Evolutionary conservation across 2,329 filamentous ascomycete genomes (phyloP), one percentile per base, ranked within the genome.

Genomic region (Alternaria angustiovoidea): DNA sequence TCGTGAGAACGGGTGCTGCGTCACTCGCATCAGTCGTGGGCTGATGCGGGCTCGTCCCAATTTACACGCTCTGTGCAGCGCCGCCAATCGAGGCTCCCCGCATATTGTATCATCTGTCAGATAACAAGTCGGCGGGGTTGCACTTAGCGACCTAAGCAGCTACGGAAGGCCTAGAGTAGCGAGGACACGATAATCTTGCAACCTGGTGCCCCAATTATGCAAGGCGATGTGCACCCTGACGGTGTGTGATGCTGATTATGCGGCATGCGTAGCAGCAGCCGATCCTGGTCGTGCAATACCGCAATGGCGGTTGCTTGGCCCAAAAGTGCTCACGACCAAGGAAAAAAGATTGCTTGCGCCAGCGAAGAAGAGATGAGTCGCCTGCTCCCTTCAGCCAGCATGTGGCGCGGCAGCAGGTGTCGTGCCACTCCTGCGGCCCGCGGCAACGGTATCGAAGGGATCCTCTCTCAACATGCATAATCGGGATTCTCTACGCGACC

Each of bases 51-150:
- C 62, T 57, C 59, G 39, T 57, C 34, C 49, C 48, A 43, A 54
- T 62, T 49, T 57, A 64, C 42, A 39, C 24, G 26, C 36, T 36
- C 43, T 22, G 43, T 43, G 38, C 38, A 26, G 28, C 24, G 30
- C n/a, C 12, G 41, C 39, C 44, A 20, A 41, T 42, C 49, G 32
- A 55, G 46, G 39, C 42, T 58, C 47, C 38, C 54, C 41, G 51
- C 43, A 65, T 59, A 59, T 60, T 59, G 63, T 57, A 59, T 53
- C 58, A 66, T 67, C 58, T 66, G 65, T 66, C 58, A 64, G 59
- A 54, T 57, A 51, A 59, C 56, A 57, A 42, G 47, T 59, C 54
- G 54, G 61, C 46, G 63, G 56, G 49, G 65, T 66, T 41, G 55
- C 56, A 67, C 58, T n/a, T 59, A 42, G 57, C 51, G 36, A 54